These are phyloP conservation scores for Cyclostephanos tholiformis DNA, from an alignment of 108 stramenopile genomes.

Conservation along the genomic window DNA sequence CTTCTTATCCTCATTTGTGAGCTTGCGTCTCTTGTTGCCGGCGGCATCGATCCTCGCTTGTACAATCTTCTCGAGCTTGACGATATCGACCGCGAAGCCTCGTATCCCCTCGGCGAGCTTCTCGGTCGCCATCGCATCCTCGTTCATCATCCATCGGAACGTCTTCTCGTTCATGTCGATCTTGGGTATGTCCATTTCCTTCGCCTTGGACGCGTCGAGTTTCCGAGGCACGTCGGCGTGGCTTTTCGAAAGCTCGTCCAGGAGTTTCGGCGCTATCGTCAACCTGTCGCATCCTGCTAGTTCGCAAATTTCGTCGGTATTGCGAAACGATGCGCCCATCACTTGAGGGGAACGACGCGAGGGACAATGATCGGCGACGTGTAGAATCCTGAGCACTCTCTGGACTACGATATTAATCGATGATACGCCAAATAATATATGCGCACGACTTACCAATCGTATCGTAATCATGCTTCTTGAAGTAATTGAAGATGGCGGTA, in stretches of 20 bases:
- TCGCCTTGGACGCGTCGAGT: slow-evolving; percentile 66
- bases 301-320: slow-evolving; percentile 83
- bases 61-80: slow-evolving; percentile 92
- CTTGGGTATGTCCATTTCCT: slow-evolving; percentile 72
- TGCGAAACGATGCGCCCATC: slow-evolving; percentile 98
- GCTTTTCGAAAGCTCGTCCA: slow-evolving; percentile 66
- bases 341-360: slow-evolving; percentile 35
- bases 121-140: slow-evolving; percentile 98
- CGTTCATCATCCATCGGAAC: slow-evolving; percentile 97
- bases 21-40: slow-evolving; percentile 18
- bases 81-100: slow-evolving; percentile 91
- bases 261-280: slow-evolving; percentile 81
- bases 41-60: slow-evolving; percentile 65
- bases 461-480: slow-evolving; percentile 95
- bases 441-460: slow-evolving; percentile 66
- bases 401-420: not conserved
- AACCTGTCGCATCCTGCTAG: slow-evolving; percentile 88
- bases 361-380: not conserved
- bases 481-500: slow-evolving; percentile 96
- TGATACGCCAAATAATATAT: not conserved
- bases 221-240: slow-evolving; percentile 55
- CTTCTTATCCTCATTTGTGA: not conserved
- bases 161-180: slow-evolving; percentile 83
- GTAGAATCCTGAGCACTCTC: not conserved
- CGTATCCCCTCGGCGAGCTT: slow-evolving; percentile 99